Conservation (phyloP, 2,329 filamentous ascomycete genomes). For the Ceratocystis harringtonii region DNA sequence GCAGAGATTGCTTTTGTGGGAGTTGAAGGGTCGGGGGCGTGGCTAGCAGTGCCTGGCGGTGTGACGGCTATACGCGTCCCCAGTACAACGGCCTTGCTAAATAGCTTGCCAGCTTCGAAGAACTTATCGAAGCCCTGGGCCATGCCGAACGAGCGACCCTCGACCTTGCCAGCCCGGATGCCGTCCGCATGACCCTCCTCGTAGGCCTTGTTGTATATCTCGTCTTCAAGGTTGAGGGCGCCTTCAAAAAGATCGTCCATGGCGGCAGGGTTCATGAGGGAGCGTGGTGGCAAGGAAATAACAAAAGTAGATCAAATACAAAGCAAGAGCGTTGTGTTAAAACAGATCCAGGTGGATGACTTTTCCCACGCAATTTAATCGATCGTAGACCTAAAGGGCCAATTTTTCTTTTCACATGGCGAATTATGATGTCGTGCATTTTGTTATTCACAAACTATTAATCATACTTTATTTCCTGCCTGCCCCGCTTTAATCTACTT, state of each 20-base stretch:
- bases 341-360: no score
- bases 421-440: not conserved
- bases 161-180: slow-evolving; percentile 58
- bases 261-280: not conserved
- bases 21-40: not conserved
- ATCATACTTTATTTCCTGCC: no score
- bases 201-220: slow-evolving; percentile 75
- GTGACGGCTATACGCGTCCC: slow-evolving; percentile 44
- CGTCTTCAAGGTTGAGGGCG: slow-evolving; percentile 45
- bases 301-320: not conserved
- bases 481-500: slow-evolving; percentile 14
- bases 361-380: no score
- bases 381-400: not conserved
- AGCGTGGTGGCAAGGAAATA: not conserved
- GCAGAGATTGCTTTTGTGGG: not conserved
- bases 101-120: slow-evolving; percentile 59
- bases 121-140: slow-evolving; percentile 94
- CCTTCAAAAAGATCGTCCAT: slow-evolving; percentile 39
- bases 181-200: slow-evolving; percentile 61
- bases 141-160: slow-evolving; percentile 80
- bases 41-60: not conserved
- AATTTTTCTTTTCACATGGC: not conserved
- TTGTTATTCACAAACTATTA: not conserved
- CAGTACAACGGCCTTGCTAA: slow-evolving; percentile 74
- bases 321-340: not conserved